These are phyloP conservation scores for Aphanocladium album DNA, from an alignment of 2,329 filamentous ascomycete genomes.

Conservation along the genomic window DNA sequence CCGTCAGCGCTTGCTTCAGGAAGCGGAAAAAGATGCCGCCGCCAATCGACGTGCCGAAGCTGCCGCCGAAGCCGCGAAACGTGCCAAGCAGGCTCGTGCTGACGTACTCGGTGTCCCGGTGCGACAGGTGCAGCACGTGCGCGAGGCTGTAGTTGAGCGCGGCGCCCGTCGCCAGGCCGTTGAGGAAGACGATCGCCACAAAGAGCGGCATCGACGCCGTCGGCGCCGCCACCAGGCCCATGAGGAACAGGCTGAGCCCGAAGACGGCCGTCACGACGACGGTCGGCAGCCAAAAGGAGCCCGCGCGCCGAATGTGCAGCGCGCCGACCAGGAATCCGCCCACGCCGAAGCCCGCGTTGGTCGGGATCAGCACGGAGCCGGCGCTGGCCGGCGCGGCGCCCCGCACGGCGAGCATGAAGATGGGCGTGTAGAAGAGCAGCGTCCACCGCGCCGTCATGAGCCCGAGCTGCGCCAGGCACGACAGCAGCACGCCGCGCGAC, in stretches of 20 bases:
- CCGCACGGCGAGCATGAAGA: slow-evolving; percentile 72
- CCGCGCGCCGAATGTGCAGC: slow-evolving; percentile 67
- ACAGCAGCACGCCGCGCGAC: slow-evolving; percentile 65
- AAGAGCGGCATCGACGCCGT: slow-evolving; percentile 48
- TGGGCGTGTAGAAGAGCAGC: slow-evolving; percentile 74
- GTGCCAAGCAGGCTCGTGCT: slow-evolving; percentile 71
- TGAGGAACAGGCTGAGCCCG: slow-evolving; percentile 49
- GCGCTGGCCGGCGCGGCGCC: slow-evolving; percentile 64
- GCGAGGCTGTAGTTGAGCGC: slow-evolving; percentile 76
- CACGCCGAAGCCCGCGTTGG: slow-evolving; percentile 71
- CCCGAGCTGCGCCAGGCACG: slow-evolving; percentile 68
- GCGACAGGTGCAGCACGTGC: slow-evolving; percentile 69
- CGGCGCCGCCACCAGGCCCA: slow-evolving; percentile 52
- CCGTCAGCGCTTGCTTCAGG: slow-evolving; percentile 49
- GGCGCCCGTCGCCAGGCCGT: slow-evolving; percentile 69
- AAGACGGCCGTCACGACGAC: slow-evolving; percentile 60
- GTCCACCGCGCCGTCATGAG: slow-evolving; percentile 80
- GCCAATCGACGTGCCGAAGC: slow-evolving; percentile 74
- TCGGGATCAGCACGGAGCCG: slow-evolving; percentile 73
- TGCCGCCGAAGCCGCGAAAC: slow-evolving; percentile 76
- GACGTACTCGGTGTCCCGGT: slow-evolving; percentile 63
- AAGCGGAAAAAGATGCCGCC: slow-evolving; percentile 68
- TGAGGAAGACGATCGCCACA: slow-evolving; percentile 57
- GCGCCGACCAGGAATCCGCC: slow-evolving; percentile 70
- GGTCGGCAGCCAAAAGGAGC: slow-evolving; percentile 66